phyloP scores from a whole-genome alignment of 139 green algal species.

The Micractinium sp. region DNA sequence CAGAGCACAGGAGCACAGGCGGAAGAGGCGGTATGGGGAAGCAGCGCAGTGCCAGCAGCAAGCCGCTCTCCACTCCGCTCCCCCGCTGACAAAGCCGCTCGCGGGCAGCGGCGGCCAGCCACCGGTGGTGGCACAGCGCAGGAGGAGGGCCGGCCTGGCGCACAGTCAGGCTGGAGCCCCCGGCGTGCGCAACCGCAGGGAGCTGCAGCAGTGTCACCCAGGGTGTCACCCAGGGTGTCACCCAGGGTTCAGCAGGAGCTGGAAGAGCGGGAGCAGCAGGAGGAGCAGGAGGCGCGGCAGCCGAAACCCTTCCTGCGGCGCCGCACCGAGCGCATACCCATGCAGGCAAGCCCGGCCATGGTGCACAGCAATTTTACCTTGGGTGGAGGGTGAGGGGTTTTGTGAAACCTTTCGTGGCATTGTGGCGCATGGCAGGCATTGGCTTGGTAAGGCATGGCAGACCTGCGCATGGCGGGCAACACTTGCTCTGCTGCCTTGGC shows the following conservation, averaged over 20 bases:
- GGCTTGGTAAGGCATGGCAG: not conserved
- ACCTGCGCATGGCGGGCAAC: no score
- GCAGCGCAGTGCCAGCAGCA: not conserved
- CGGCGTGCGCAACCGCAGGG: not conserved
- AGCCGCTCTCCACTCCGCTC: not conserved
- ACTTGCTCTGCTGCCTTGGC: no score
- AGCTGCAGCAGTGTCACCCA: not conserved
- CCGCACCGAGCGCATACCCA: not conserved
- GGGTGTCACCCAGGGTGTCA: not conserved
- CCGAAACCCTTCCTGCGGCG: conserved; percentile 17
- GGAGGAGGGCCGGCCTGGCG: no score
- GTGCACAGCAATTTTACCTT: no score
- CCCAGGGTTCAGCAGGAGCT: not conserved
- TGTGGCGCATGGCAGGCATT: not conserved
- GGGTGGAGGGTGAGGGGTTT: no score
- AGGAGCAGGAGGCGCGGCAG: not conserved
- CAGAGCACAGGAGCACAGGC: not conserved
- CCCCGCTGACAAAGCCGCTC: no score
- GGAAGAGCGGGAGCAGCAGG: not conserved
- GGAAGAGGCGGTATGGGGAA: not conserved
- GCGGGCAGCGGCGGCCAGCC: no score
- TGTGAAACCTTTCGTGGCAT: no score
- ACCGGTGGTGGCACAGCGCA: no score
- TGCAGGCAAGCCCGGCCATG: conserved; percentile 6
- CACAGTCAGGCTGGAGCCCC: no score